Conservation (phyloP, 2,329 filamentous ascomycete genomes). For the Cladosporium sp. region DNA sequence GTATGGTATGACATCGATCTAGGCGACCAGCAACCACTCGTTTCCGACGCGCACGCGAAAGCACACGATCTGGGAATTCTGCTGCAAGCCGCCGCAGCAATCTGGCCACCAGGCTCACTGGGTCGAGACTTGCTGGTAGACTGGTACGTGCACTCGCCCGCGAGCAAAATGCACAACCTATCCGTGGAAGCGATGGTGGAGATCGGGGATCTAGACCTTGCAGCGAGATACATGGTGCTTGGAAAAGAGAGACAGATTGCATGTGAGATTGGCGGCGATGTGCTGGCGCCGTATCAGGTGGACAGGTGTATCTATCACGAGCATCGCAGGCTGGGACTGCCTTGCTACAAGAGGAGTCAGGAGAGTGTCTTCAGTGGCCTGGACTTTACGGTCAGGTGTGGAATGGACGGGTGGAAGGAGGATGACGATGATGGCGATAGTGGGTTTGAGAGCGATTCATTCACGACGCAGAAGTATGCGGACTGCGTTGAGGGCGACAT, state of each 20-base stretch:
- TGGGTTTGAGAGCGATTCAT: neutral
- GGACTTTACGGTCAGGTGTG: constrained; percentile 4
- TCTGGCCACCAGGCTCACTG: constrained; percentile 4
- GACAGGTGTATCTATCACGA: constrained; percentile 5
- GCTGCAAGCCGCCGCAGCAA: neutral
- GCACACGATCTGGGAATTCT: neutral
- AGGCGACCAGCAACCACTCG: neutral
- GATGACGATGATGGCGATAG: neutral
- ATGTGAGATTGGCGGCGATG: neutral
- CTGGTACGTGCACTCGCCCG: constrained; percentile 6
- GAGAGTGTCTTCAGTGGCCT: constrained; percentile 1
- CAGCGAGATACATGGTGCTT: constrained; percentile 5
- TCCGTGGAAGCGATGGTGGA: neutral
- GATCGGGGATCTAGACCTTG: constrained; percentile 3
- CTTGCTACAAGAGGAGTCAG: constrained; percentile 6
- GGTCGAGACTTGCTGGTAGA: constrained; percentile 2
- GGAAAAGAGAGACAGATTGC: constrained; percentile 2
- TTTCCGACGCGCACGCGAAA: neutral
- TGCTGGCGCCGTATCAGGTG: neutral
- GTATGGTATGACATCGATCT: neutral
- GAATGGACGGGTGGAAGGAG: neutral
- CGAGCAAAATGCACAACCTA: neutral
- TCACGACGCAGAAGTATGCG: neutral
- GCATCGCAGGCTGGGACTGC: neutral
- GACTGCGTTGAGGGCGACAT: neutral